Conservation (phyloP, 176 grass and related monocot species). For the Triticum turgidum region DNA sequence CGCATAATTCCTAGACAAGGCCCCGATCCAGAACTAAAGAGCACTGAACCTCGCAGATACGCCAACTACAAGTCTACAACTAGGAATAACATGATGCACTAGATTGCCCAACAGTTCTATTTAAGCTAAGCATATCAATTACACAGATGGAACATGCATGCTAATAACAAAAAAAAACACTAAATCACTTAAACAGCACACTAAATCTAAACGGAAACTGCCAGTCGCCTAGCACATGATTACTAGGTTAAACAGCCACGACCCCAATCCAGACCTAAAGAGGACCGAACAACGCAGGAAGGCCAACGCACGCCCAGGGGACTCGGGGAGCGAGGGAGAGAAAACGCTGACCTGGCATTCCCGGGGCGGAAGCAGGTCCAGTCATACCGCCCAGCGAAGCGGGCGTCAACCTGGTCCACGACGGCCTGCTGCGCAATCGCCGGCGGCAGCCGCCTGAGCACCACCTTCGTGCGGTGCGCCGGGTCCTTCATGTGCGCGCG, state of each 20-base stretch:
- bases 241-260: conserved; percentile 4
- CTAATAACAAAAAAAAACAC: neutral
- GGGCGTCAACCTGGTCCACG: conserved; percentile 87
- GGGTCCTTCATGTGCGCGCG: conserved; percentile 76
- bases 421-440: conserved; percentile 71
- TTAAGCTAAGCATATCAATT: neutral
- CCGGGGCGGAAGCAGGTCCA: conserved; percentile 82
- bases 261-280: conserved; percentile 3
- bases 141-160: neutral
- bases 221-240: neutral
- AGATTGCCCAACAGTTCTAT: neutral
- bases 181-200: neutral
- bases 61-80: neutral
- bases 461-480: conserved; percentile 80
- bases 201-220: neutral
- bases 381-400: conserved; percentile 85
- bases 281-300: neutral
- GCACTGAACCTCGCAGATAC: neutral
- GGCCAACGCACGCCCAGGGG: neutral
- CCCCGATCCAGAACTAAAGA: conserved; percentile 8
- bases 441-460: conserved; percentile 83
- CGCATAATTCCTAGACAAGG: neutral
- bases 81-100: neutral
- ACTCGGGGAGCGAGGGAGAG: neutral
- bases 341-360: conserved; percentile 59